Evolutionary conservation across 192 early-diverging fungal genomes (phyloP).

Genomic region (Coemansia sp.): DNA sequence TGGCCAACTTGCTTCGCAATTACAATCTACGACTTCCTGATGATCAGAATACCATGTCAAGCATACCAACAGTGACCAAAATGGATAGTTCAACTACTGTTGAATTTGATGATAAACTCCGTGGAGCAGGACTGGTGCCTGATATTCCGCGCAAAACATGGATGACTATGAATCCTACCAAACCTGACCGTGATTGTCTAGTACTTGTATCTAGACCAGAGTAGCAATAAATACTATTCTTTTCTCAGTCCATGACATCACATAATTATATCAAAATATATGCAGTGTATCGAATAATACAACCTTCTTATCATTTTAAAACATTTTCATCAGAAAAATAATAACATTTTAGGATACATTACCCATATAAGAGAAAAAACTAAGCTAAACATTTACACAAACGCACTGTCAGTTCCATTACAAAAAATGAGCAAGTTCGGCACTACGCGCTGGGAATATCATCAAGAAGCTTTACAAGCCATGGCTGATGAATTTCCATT

Average conservation of each 20-base stretch:
- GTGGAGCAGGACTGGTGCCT: slow-evolving; percentile 5
- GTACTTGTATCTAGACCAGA: slow-evolving; percentile 12
- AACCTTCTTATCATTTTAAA: too few species aligned
- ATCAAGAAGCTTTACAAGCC: slow-evolving; percentile 16
- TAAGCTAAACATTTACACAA: neutral
- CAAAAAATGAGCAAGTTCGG: neutral
- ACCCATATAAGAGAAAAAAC: neutral
- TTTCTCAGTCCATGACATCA: too few species aligned
- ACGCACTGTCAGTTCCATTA: neutral
- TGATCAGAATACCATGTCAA: neutral
- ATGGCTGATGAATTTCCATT: slow-evolving; percentile 28
- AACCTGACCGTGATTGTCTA: slow-evolving; percentile 43
- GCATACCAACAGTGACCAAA: neutral
- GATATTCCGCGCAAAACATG: slow-evolving; percentile 28
- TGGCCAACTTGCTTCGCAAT: slow-evolving; percentile 43
- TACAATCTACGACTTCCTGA: slow-evolving; percentile 23
- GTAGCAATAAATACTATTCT: neutral
- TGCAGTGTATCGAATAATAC: too few species aligned
- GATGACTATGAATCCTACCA: slow-evolving; percentile 39
- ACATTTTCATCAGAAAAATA: too few species aligned
- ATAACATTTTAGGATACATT: too few species aligned
- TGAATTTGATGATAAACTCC: neutral
- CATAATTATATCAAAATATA: too few species aligned
- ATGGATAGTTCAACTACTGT: neutral
- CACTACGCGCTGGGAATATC: slow-evolving; percentile 20